Conservation (phyloP, 257 asterid genomes). For the Anisodus tanguticus region DNA sequence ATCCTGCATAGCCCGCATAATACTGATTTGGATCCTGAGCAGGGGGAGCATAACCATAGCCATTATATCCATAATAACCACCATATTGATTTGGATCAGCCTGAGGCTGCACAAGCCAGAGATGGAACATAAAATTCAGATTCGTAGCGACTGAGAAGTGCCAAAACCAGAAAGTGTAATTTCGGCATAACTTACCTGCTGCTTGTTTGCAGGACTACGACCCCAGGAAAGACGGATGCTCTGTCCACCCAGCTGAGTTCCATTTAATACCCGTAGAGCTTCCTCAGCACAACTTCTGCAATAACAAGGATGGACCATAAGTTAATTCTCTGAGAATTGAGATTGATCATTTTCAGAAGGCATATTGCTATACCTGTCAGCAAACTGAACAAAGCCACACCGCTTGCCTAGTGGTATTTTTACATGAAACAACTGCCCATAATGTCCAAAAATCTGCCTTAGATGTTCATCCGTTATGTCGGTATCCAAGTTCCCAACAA, state of each 20-base stretch:
- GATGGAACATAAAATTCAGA: not conserved
- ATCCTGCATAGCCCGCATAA: slow-evolving; percentile 79
- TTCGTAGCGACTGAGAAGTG: not conserved
- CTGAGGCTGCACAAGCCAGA: slow-evolving; percentile 32
- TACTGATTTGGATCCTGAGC: slow-evolving; percentile 80
- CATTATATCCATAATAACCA: slow-evolving; percentile 68
- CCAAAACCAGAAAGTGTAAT: not conserved
- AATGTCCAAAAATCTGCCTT: slow-evolving; percentile 40
- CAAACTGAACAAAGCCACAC: slow-evolving; percentile 49
- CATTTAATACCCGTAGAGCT: slow-evolving; percentile 38
- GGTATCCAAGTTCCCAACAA: slow-evolving; percentile 37
- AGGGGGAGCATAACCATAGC: slow-evolving; percentile 75
- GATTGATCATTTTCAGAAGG: not conserved
- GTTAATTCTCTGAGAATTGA: not conserved
- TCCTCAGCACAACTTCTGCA: slow-evolving; percentile 38
- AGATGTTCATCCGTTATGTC: slow-evolving; percentile 44
- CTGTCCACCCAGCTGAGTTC: slow-evolving; percentile 44
- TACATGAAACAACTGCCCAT: slow-evolving; percentile 46
- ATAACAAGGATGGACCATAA: not conserved
- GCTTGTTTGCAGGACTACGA: slow-evolving; percentile 45
- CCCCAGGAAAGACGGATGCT: slow-evolving; percentile 50
- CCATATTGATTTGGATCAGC: slow-evolving; percentile 52
- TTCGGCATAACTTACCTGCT: slow-evolving; percentile 29
- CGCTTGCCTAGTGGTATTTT: slow-evolving; percentile 49
- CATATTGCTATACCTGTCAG: slow-evolving; percentile 34